phyloP scores from a whole-genome alignment of 192 early-diverging fungal species.

The Oehlia diaphana region DNA sequence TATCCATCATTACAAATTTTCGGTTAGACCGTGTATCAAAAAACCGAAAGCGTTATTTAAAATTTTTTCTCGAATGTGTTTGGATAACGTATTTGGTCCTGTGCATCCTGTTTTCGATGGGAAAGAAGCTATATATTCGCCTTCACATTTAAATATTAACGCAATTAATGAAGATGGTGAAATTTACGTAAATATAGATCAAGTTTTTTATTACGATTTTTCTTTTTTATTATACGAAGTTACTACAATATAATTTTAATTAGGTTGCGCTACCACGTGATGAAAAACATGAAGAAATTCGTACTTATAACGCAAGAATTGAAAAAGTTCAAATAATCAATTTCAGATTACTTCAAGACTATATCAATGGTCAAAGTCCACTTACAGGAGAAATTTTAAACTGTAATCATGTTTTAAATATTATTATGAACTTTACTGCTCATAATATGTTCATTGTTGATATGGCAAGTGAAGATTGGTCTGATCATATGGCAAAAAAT shows the following conservation, averaged over 20 bases:
- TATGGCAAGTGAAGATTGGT: not conserved
- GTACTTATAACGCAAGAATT: not conserved
- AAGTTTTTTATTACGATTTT: not conserved
- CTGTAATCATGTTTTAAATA: not conserved
- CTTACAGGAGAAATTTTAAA: not conserved
- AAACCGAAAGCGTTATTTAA: not conserved
- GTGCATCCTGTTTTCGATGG: not conserved
- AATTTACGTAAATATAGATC: not conserved
- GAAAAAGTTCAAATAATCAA: not conserved
- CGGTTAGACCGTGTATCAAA: not conserved
- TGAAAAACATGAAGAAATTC: not conserved
- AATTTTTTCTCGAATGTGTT: not conserved
- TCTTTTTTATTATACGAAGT: too few species aligned
- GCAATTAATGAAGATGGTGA: too few species aligned
- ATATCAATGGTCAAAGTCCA: not conserved
- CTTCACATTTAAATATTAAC: not conserved
- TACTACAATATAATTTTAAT: not conserved
- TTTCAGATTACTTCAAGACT: constrained; percentile 1
- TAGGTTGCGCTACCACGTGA: not conserved
- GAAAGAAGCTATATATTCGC: not conserved
- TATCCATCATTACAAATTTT: not conserved
- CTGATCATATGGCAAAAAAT: not conserved
- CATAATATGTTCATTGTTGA: not conserved
- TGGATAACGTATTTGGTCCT: not conserved
- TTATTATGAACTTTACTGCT: constrained; percentile 1